Conservation (phyloP, 768 basidiomycete genomes). For the Kwoniella sp. region DNA sequence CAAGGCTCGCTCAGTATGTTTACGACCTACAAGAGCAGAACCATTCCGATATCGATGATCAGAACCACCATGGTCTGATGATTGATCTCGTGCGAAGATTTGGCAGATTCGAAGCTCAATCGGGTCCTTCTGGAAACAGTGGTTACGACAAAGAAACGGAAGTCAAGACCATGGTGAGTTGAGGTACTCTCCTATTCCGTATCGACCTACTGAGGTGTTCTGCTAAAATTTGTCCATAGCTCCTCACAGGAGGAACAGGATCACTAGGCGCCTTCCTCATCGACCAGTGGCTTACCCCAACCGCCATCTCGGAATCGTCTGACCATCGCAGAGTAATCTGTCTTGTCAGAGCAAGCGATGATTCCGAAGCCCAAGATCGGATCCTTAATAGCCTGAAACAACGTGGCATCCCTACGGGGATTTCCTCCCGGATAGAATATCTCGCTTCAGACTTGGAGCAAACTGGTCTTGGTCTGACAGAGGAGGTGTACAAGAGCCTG, state of each 20-base stretch:
- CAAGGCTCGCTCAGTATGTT: constrained; percentile 32
- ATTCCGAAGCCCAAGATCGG: constrained; percentile 26
- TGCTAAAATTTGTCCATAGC: no score
- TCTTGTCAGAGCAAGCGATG: constrained; percentile 45
- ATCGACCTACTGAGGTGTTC: constrained; percentile 4
- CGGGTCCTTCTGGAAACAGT: background rate
- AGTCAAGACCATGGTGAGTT: constrained; percentile 28
- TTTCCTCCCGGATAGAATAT: background rate
- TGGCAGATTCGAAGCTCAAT: constrained; percentile 20
- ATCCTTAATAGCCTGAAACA: constrained; percentile 19
- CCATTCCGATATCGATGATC: background rate
- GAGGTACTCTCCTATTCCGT: background rate
- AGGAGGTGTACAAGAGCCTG: constrained; percentile 22
- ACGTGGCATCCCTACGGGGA: constrained; percentile 7
- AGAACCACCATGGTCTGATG: constrained; percentile 34
- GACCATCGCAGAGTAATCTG: constrained; percentile 39
- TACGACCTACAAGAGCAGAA: constrained; percentile 33
- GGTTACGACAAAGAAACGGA: background rate
- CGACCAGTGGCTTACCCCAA: constrained; percentile 21
- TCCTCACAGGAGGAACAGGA: constrained; percentile 55
- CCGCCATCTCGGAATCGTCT: background rate
- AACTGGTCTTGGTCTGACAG: constrained; percentile 33
- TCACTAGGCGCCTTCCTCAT: constrained; percentile 50
- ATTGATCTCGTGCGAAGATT: constrained; percentile 33
- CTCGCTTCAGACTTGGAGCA: constrained; percentile 3